Evolutionary conservation across 2,329 filamentous ascomycete genomes (phyloP), one percentile per base, ranked within the genome.

Genomic region (Verticillium isaacii): DNA sequence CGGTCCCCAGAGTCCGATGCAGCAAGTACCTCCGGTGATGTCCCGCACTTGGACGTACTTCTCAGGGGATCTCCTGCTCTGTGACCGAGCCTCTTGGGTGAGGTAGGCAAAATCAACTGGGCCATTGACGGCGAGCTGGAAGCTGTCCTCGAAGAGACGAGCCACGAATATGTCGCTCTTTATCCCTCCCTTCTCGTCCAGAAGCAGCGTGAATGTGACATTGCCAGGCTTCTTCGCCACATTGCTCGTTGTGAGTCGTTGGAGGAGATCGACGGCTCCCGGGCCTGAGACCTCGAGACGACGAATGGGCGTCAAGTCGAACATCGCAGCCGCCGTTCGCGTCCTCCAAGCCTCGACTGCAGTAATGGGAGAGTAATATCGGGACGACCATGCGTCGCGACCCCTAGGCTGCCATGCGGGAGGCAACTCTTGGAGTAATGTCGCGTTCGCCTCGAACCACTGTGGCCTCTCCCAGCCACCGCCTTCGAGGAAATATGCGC

Each of bases 311-410:
- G 85, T 87, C 78, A 88, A 81, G 65, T 89, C 86, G 67, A 84
- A 89, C 78, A 89, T 78, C 8, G 83, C 86, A 2, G 82, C 85
- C 0, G 83, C 81, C 5, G 84, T 86, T 1, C 86, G 79, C 2
- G 86, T 88, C 74, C 86, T 88, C 85, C 85, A 88, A 0, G 86
- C 86, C 69, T 89, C 86, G 1, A 76, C 85, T 0, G 84, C 85
- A 0, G 80, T 78, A 41, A 88, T 82, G 0, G 85, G 82, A 0
- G 85, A 88, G 69, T 86, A 82, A 63, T 80, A 85, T 29, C 75
- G 73, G 0, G 80, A 73, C 1, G 86, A 85, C 86, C 86, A 89
- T 0, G 79, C 71, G 68, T 89, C 86, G 12, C 85, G 79, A 41
- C 82, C 79, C 0, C 80, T 74, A 0, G 85, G 83, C 62, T 74